Evolutionary conservation across 805 yeast genomes (phyloP).

Genomic region (Candida argentea): DNA sequence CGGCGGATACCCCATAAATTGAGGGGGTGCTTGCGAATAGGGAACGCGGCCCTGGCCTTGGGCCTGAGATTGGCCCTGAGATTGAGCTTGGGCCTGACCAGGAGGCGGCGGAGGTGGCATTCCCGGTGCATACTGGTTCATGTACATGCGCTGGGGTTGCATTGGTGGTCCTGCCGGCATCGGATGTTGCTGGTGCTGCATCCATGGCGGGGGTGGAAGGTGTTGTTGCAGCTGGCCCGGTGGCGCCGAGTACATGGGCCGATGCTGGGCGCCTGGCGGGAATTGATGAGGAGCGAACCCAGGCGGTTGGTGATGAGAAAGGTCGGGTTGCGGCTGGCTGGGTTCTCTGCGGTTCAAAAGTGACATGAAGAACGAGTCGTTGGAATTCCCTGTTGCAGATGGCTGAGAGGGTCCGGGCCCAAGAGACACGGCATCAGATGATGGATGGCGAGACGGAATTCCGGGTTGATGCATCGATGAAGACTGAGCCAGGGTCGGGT

Average conservation of each 20-base stretch:
- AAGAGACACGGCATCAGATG: neutral
- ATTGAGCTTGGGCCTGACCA: too few relatives aligned
- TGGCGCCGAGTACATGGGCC: conserved; percentile 9
- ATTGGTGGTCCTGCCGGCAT: too few relatives aligned
- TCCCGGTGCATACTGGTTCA: too few relatives aligned
- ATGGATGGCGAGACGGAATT: neutral
- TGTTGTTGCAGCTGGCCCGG: conserved; percentile 15
- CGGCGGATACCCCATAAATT: too few relatives aligned
- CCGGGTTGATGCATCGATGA: neutral
- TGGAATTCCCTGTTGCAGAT: conserved; percentile 5
- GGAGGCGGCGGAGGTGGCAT: too few relatives aligned
- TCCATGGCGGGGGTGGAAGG: conserved; percentile 5
- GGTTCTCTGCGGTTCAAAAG: conserved; percentile 19
- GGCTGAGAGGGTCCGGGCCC: neutral
- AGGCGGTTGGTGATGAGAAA: neutral
- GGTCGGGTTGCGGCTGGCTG: neutral
- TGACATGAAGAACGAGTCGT: conserved; percentile 38
- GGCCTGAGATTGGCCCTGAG: too few relatives aligned
- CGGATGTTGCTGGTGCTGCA: conserved; percentile 7
- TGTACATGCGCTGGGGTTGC: too few relatives aligned
- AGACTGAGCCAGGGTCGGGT: neutral
- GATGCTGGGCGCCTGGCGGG: conserved; percentile 6
- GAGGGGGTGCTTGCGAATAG: too few relatives aligned
- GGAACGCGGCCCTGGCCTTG: too few relatives aligned
- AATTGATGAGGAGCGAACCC: too few relatives aligned